Evolutionary conservation across 2,329 filamentous ascomycete species (phyloP), one percentile per base, ranked within the genome.

Genomic region (Aaosphaeria arxii): DNA sequence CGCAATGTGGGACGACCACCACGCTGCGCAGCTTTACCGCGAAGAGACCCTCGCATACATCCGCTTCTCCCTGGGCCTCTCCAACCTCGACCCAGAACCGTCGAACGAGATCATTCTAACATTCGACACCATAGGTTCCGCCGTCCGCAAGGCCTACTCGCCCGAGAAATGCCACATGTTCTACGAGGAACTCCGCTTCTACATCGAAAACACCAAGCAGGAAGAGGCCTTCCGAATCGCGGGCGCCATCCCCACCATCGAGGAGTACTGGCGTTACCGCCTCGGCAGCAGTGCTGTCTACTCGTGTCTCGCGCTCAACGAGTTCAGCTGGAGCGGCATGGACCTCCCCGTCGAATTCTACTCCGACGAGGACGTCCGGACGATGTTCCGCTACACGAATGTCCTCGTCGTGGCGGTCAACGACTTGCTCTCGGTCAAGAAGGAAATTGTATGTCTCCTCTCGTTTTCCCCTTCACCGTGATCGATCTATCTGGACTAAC

Each of bases 201-300:
- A 48, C 43, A 44, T 53, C 24, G 40, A 46, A 9, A 51, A 44
- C 33, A 41, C 48, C 2, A 48, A 53, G 35, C 30, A 33, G 1
- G 50, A 57, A 39, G 52, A 55, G 38, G 45, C 30, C 3, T 30
- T 51, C 24, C 45, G 44, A 4, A 40, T 57, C 2, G 33, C 38
- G 3, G 46, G 46, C 2, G 36, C 5, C 11, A 42, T 55, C 11
- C 44, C 49, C 4, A 39, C 47, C 3, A 3, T 53, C n/a, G 45
- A 51, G 24, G 52, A 55, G 24, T 57, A 44, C 43, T 57, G 54
- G 54, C 31, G 38, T 1, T 53, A 46, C 43, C 43, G 54, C 7
- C 46, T 53, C 5, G 53, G 52, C 9, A 45, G n/a, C 40, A 55
- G 52, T 30, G 54, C 52, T 24, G 52, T 57, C 4, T 9, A 13